Conservation (phyloP, 768 basidiomycete genomes). For the Tephrocybe rancida region DNA sequence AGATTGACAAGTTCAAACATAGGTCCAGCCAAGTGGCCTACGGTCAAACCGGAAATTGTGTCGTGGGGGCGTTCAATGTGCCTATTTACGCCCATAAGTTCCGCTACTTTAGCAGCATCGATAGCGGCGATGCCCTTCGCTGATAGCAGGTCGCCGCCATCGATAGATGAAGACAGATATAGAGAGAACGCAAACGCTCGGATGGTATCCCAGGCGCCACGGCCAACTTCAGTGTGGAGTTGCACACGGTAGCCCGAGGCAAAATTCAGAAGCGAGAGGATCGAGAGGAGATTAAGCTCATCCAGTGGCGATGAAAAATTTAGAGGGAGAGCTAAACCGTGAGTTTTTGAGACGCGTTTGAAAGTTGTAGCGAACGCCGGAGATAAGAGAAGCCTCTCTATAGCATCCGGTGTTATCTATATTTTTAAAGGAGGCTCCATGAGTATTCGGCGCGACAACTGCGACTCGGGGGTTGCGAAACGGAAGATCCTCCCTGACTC, state of each 20-base stretch:
- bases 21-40: constrained; percentile 79
- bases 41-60: constrained; percentile 63
- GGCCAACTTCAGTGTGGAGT: constrained; percentile 69
- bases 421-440: constrained; percentile 1
- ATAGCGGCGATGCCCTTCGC: constrained; percentile 66
- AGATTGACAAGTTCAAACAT: constrained; percentile 73
- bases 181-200: constrained; percentile 72
- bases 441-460: neutral
- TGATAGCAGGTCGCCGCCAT: constrained; percentile 61
- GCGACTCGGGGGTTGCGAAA: neutral
- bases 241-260: constrained; percentile 79
- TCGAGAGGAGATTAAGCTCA: constrained; percentile 81
- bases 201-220: constrained; percentile 86
- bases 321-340: constrained; percentile 79
- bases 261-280: constrained; percentile 82
- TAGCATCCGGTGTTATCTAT: constrained; percentile 59
- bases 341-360: constrained; percentile 57
- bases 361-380: constrained; percentile 65
- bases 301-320: constrained; percentile 72
- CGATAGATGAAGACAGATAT: constrained; percentile 65
- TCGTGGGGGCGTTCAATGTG: constrained; percentile 75
- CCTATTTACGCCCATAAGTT: constrained; percentile 69
- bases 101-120: constrained; percentile 60
- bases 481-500: neutral
- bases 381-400: constrained; percentile 65